These are phyloP conservation scores for Chlamydomonas sphaeroides DNA, from an alignment of 139 green algal genomes.

Conservation along the genomic window DNA sequence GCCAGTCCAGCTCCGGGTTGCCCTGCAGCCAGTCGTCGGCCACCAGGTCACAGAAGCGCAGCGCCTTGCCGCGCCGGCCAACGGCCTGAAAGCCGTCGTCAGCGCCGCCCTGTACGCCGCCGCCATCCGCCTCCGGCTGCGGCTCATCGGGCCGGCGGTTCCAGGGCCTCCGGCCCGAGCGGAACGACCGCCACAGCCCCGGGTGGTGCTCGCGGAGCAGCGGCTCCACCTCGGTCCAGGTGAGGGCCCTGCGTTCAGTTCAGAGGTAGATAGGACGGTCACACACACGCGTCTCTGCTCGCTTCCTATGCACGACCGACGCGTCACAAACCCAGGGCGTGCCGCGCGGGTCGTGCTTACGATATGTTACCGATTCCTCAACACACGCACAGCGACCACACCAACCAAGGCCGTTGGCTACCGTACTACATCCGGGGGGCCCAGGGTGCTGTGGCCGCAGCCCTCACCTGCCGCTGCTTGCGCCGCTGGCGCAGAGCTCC, in stretches of 20 bases:
- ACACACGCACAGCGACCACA: too few relatives aligned
- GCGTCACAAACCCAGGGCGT: too few relatives aligned
- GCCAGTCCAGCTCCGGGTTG: constrained; percentile 23
- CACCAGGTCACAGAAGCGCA: background rate
- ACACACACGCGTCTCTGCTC: too few relatives aligned
- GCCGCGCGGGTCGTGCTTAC: too few relatives aligned
- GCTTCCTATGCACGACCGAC: too few relatives aligned
- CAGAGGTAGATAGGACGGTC: too few relatives aligned
- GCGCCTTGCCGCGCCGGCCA: too few relatives aligned
- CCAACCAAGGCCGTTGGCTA: too few relatives aligned
- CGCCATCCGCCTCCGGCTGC: background rate
- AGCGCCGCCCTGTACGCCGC: background rate
- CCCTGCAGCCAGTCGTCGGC: constrained; percentile 23
- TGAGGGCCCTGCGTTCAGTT: background rate
- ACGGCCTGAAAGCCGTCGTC: background rate
- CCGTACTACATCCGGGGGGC: too few relatives aligned
- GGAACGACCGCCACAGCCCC: constrained; percentile 21
- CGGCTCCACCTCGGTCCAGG: constrained; percentile 14
- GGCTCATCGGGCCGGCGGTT: constrained; percentile 2
- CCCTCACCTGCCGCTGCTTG: constrained; percentile 7
- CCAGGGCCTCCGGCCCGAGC: background rate
- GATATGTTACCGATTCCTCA: too few relatives aligned
- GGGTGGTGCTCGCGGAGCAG: constrained; percentile 1
- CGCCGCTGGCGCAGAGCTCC: background rate
- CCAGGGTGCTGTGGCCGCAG: too few relatives aligned